Evolutionary conservation across 345 rosid genomes (phyloP).

Genomic region (Melaleuca quinquenervia): DNA sequence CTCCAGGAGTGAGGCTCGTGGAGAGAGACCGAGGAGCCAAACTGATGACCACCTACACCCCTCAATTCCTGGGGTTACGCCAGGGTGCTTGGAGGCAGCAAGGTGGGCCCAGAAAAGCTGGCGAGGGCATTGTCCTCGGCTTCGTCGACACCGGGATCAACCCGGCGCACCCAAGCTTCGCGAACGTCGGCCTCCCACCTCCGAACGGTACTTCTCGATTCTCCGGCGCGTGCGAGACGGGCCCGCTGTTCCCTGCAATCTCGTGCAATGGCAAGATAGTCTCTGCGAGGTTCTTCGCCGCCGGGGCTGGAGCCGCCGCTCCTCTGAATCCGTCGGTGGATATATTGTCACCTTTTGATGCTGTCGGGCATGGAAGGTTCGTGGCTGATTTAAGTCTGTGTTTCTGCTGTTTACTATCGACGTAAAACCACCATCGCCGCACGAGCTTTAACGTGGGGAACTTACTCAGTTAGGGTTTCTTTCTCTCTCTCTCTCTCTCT

Average conservation of each 20-base stretch:
- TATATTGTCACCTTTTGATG: constrained; percentile 72
- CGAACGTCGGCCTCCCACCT: constrained; percentile 3
- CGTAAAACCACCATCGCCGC: not conserved
- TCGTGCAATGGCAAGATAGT: constrained; percentile 78
- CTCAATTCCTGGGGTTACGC: constrained; percentile 57
- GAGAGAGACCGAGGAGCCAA: constrained; percentile 83
- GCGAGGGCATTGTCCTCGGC: constrained; percentile 68
- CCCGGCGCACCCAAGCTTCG: constrained; percentile 74
- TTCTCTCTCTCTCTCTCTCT: not conserved
- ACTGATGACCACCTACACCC: constrained; percentile 77
- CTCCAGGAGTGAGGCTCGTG: constrained; percentile 43
- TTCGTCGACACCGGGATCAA: constrained; percentile 74
- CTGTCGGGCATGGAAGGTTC: constrained; percentile 82
- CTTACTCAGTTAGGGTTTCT: not conserved
- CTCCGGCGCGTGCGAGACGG: constrained; percentile 61
- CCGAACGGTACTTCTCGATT: constrained; percentile 7
- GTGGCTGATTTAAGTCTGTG: too few relatives aligned
- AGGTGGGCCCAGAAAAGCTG: constrained; percentile 36
- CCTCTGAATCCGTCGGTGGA: constrained; percentile 53
- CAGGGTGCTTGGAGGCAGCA: constrained; percentile 34
- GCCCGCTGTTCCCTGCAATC: constrained; percentile 40
- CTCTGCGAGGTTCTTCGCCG: constrained; percentile 70
- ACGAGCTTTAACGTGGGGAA: not conserved
- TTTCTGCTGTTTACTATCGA: not conserved
- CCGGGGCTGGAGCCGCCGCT: constrained; percentile 62